These are phyloP conservation scores for Boletus coccyginus DNA, from an alignment of 768 basidiomycete genomes.

Conservation along the genomic window DNA sequence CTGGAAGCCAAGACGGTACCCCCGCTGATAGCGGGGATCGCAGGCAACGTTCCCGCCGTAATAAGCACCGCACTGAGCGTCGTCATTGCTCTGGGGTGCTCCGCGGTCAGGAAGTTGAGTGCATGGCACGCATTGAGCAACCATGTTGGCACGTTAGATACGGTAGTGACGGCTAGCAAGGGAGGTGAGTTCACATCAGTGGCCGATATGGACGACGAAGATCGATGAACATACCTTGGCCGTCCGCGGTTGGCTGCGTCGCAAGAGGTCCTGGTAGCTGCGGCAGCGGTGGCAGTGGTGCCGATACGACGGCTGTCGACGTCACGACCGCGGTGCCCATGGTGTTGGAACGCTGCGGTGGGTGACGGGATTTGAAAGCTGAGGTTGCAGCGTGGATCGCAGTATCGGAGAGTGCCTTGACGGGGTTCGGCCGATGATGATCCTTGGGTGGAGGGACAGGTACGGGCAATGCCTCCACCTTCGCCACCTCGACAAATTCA, in stretches of 20 bases:
- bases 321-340: constrained; percentile 26
- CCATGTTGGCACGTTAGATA: constrained; percentile 69
- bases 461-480: constrained; percentile 5
- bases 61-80: constrained; percentile 75
- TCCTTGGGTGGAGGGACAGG: constrained; percentile 30
- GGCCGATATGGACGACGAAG: neutral
- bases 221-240: constrained; percentile 16
- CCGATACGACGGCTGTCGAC: constrained; percentile 1
- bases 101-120: constrained; percentile 67
- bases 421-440: constrained; percentile 31
- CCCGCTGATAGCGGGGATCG: constrained; percentile 68
- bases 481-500: constrained; percentile 33
- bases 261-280: constrained; percentile 4
- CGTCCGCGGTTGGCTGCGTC: constrained; percentile 8
- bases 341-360: constrained; percentile 30
- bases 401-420: constrained; percentile 34
- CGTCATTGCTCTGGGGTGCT: constrained; percentile 75
- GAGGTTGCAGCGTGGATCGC: constrained; percentile 29
- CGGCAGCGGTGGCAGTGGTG: constrained; percentile 17
- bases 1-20: constrained; percentile 71
- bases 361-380: constrained; percentile 26
- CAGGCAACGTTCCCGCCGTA: constrained; percentile 71
- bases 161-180: constrained; percentile 37
- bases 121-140: constrained; percentile 74
- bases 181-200: neutral